Base-by-base conservation (phyloP, 129 eudicot genomes). In the Lactuca sativa region DNA sequence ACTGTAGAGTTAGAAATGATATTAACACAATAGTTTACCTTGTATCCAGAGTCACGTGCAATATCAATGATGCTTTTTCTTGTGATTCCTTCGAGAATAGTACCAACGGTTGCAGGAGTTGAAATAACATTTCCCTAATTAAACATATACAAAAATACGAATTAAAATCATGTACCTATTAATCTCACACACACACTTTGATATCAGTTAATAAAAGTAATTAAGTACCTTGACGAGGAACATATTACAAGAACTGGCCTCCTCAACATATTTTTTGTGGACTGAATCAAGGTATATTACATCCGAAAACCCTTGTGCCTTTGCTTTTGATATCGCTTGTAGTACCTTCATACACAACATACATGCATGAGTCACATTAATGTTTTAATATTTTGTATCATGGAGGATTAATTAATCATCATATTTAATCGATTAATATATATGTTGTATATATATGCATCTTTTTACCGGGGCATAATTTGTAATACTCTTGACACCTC, bases 401-500 rank as follows among this genome's bases (percentile, higher is more conserved):
- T 36, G 38, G 12, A 13, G 9, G 25, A 6, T 3, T 5, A 6
- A 14, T 40, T 64, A 11, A 9, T 15, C 4, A 17, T 54, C 49
- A 34, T 34, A 8, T 31, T 18, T 34, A 54, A n/a, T 49, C 0
- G 7, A 32, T 14, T 9, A 9, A 53, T 38, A 25, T 25, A 25
- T 62, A 49, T 25, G 73, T n/a, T 47, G 5, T 55, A 14, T n/a
- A n/a, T 15, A 4, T 14, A 18, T 18, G 21, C 21, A 18, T 18
- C 21, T 25, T 4, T 21, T 74, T 85, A 93, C 99, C 73, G 99
- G 97, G 15, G 86, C 86, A 71, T 93, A 93, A 70, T 93, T 93
- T 7, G 90, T 77, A 18, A 93, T 93, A 74, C 90, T 79, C 79
- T 93, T 93, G 55, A 93, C 86, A 21, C 97, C 95, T 72, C 99